These are phyloP conservation scores for Pyricularia sp. DNA, from an alignment of 2,329 filamentous ascomycete species.

Conservation along the genomic window DNA sequence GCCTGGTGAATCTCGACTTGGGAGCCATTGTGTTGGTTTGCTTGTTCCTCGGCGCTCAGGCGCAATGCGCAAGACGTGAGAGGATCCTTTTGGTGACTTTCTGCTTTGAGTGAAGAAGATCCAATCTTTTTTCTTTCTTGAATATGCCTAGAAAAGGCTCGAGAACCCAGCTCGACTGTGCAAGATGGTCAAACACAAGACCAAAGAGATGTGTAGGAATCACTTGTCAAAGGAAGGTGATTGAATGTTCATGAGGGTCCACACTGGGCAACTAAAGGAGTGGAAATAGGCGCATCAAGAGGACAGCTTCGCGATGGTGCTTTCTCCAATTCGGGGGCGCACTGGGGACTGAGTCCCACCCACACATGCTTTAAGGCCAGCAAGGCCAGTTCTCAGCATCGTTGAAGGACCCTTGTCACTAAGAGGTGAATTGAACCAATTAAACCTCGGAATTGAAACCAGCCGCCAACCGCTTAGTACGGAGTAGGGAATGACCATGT, in stretches of 20 bases:
- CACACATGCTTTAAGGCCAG: neutral
- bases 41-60: neutral
- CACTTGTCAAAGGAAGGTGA: neutral
- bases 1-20: slow-evolving; percentile 90
- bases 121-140: neutral
- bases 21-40: slow-evolving; percentile 55
- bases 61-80: neutral
- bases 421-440: neutral
- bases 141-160: neutral
- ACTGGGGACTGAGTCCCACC: neutral
- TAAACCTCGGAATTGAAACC: neutral
- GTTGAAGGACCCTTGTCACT: neutral
- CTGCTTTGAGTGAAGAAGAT: neutral
- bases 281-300: neutral
- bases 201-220: neutral
- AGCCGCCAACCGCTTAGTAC: neutral
- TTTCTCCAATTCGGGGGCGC: neutral
- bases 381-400: neutral
- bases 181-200: neutral
- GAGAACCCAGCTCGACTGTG: neutral
- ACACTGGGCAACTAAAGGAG: neutral
- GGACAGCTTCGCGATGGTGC: neutral
- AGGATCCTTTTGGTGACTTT: neutral
- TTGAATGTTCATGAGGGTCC: neutral
- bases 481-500: neutral